A percentile compares a stretch with the other conserved stretches of the same genome.
These are phyloP conservation scores for Chytriomyces sp. DNA, from an alignment of 192 early-diverging fungal genomes.

Conservation along the genomic window DNA sequence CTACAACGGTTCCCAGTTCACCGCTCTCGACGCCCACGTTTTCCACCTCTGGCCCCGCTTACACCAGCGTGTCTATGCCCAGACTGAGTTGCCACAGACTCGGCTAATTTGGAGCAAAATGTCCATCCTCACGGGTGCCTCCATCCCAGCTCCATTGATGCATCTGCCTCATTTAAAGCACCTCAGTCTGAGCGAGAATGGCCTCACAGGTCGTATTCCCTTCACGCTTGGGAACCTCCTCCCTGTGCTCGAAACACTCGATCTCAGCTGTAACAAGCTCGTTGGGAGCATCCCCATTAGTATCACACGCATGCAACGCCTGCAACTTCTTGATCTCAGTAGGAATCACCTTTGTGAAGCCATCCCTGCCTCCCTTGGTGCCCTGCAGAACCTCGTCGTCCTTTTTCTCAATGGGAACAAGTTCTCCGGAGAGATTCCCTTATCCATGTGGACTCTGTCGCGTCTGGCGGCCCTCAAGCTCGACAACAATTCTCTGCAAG, in stretches of 20 bases:
- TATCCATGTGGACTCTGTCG: not conserved
- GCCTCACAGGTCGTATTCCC: not conserved
- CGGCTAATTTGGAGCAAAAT: not conserved
- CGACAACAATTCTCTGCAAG: not conserved
- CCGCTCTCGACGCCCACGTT: not conserved
- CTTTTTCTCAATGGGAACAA: conserved; percentile 3
- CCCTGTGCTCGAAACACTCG: not conserved
- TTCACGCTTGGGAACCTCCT: not conserved
- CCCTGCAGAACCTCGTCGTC: not conserved
- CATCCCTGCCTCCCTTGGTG: not conserved
- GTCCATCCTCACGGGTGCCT: not conserved
- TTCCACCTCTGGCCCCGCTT: not conserved
- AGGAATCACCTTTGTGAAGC: not conserved
- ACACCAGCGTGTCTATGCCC: not conserved
- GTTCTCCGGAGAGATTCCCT: not conserved
- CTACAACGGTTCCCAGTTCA: not conserved
- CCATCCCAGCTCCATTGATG: not conserved
- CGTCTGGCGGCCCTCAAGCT: not conserved
- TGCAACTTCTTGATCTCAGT: not conserved
- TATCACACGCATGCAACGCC: not conserved
- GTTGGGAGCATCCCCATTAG: not conserved
- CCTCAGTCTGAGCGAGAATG: not conserved
- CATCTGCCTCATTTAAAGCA: not conserved
- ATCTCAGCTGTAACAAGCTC: not conserved
- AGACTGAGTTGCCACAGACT: not conserved